Conservation (phyloP, 495 filamentous ascomycete genomes). For the Astrothelium macrocarpum region DNA sequence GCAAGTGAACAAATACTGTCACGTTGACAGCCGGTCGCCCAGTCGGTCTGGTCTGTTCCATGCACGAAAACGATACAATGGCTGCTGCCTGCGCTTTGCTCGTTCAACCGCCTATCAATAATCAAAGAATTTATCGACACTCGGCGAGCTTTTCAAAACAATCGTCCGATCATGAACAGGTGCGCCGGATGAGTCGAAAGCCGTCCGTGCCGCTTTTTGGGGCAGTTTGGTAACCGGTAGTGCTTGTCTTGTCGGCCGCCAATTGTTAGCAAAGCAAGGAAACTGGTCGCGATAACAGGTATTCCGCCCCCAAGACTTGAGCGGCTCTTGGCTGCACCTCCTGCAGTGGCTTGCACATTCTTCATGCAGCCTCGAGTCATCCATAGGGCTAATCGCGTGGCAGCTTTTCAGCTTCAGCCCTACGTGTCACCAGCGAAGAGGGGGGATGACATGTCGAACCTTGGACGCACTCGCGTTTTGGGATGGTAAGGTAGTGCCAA, state of each 20-base stretch:
- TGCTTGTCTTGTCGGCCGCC: too few relatives aligned
- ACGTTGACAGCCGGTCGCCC: neutral
- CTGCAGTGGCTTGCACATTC: neutral
- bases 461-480: neutral
- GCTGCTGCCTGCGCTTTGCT: too few relatives aligned
- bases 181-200: too few relatives aligned
- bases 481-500: neutral
- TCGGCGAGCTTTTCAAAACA: too few relatives aligned
- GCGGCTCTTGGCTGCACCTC: constrained; percentile 4
- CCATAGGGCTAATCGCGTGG: constrained; percentile 5
- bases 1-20: neutral
- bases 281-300: too few relatives aligned
- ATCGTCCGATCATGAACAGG: too few relatives aligned
- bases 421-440: neutral
- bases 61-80: neutral
- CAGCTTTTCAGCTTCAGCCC: constrained; percentile 5
- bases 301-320: neutral
- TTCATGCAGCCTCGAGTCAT: neutral
- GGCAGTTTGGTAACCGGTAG: too few relatives aligned
- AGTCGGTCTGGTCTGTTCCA: constrained; percentile 1
- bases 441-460: neutral
- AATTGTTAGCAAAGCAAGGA: too few relatives aligned
- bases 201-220: too few relatives aligned
- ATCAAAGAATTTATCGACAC: too few relatives aligned
- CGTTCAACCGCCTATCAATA: too few relatives aligned